These are phyloP conservation scores for Closterium sp. DNA, from an alignment of 139 green algal genomes.

Conservation along the genomic window DNA sequence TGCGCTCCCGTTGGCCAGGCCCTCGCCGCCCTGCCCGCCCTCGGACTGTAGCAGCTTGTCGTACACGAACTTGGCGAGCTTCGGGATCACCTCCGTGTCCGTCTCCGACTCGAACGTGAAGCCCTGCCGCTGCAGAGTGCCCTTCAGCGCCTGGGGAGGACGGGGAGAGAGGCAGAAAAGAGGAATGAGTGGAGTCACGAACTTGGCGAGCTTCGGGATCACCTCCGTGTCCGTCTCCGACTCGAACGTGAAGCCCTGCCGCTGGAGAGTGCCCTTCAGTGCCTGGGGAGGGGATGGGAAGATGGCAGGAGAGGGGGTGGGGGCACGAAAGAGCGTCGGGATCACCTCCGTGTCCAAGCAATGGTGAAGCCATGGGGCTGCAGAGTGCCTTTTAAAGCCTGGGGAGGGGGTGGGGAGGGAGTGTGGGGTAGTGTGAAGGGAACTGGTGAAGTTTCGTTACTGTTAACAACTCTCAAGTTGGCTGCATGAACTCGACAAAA, in stretches of 20 bases:
- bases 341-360: no score
- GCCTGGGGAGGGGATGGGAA: neutral
- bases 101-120: slow-evolving; percentile 91
- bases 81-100: slow-evolving; percentile 99
- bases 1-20: neutral
- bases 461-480: no score
- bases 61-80: slow-evolving; percentile 93
- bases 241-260: slow-evolving; percentile 82
- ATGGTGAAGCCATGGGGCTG: no score
- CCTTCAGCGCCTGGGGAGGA: slow-evolving; percentile 38
- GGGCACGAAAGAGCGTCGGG: no score
- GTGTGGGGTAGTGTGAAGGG: no score
- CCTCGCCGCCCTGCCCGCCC: neutral
- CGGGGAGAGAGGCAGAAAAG: neutral
- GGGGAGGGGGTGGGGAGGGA: no score
- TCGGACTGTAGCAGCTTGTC: slow-evolving; percentile 22
- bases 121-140: slow-evolving; percentile 64
- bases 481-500: no score
- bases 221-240: slow-evolving; percentile 99
- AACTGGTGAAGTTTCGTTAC: no score
- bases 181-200: slow-evolving; percentile 27
- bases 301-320: no score
- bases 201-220: slow-evolving; percentile 98
- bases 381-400: no score
- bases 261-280: slow-evolving; percentile 45